These are phyloP conservation scores for Chalciporus chontae DNA, from an alignment of 768 basidiomycete genomes.

Conservation along the genomic window DNA sequence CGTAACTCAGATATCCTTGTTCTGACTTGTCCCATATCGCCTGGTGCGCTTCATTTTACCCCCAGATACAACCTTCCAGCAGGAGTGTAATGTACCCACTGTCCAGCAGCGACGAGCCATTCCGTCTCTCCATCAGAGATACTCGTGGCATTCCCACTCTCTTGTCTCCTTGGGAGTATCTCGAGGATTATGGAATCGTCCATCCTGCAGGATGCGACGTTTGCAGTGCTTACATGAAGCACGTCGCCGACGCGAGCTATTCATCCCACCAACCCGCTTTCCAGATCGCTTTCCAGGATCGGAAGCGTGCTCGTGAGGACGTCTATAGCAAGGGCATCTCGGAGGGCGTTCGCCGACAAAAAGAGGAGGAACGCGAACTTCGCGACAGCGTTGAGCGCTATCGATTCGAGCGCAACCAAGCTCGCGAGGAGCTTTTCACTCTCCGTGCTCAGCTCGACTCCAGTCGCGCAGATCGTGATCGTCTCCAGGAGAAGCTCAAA, in stretches of 20 bases:
- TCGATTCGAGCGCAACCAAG: conserved; percentile 35
- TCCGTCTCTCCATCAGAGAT: conserved; percentile 26
- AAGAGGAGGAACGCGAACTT: conserved; percentile 35
- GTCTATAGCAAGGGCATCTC: conserved; percentile 37
- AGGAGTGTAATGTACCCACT: conserved; percentile 29
- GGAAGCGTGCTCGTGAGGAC: conserved; percentile 37
- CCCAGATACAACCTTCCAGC: conserved; percentile 3
- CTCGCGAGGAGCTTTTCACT: conserved; percentile 29
- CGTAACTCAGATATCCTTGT: not conserved
- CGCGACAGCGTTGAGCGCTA: conserved; percentile 33
- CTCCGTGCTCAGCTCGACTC: conserved; percentile 34
- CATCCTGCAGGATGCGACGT: conserved; percentile 38
- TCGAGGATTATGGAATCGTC: conserved; percentile 38
- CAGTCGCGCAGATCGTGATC: conserved; percentile 31
- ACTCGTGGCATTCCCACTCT: conserved; percentile 32
- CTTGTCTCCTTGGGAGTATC: conserved; percentile 38
- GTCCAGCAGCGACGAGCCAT: conserved; percentile 31
- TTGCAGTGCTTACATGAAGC: conserved; percentile 39
- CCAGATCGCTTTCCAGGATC: conserved; percentile 38
- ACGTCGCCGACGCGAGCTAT: conserved; percentile 38
- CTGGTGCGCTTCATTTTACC: conserved; percentile 19
- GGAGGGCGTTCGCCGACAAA: conserved; percentile 40
- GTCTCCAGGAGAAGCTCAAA: conserved; percentile 26
- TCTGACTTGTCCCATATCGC: conserved; percentile 11
- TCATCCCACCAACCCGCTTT: conserved; percentile 36